Base-by-base conservation (phyloP, 2,329 filamentous ascomycete genomes). In the Penicillium italicum region DNA sequence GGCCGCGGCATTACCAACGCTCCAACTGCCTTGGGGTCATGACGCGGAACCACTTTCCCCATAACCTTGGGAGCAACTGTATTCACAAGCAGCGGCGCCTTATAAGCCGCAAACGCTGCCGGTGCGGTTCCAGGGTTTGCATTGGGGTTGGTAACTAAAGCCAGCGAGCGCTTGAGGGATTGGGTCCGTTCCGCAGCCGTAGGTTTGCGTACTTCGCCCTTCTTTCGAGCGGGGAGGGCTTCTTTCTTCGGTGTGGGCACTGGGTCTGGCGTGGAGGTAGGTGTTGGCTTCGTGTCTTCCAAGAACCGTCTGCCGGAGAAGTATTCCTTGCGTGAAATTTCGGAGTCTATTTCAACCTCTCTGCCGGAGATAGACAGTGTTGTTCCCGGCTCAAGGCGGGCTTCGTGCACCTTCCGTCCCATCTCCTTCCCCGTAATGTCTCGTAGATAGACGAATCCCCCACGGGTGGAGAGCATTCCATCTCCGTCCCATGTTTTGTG, bases 401-500 rank as follows among this genome's bases (percentile, higher is more conserved):
- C 77, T 51, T 79, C 81, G 60, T 80, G 82, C 58, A 79, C 76
- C 12, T 76, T 77, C 50, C 79, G 81, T 1, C 86, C 87, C 71
- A 89, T 79, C 20, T 86, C 82, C 67, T 80, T 82, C 3, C 87
- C 87, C 0, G 80, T 80, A 11, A 82, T 78, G 67, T 89, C 85
- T 56, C 85, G 82, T 16, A 90, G 76, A 50, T 77, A 78, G 4
- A 82, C 85, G 65, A 81, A 81, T 4, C 85, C 85, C 34, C 78
- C 79, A 2, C 75, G 72, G 4, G 87, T 76, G 4, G 78, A 76
- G 9, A 90, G 76, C 2, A 89, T 78, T 1, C 86, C 87, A 71
- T 90, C 87, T 2, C 87, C 86, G 65, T 90, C 87, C 86, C 87
- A 90, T 5, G 85, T 90, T 69, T 90, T 90, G 71, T 90, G 84